These are phyloP conservation scores for Coccinonectria pachysandricola DNA, from an alignment of 2,329 filamentous ascomycete genomes.

Conservation along the genomic window DNA sequence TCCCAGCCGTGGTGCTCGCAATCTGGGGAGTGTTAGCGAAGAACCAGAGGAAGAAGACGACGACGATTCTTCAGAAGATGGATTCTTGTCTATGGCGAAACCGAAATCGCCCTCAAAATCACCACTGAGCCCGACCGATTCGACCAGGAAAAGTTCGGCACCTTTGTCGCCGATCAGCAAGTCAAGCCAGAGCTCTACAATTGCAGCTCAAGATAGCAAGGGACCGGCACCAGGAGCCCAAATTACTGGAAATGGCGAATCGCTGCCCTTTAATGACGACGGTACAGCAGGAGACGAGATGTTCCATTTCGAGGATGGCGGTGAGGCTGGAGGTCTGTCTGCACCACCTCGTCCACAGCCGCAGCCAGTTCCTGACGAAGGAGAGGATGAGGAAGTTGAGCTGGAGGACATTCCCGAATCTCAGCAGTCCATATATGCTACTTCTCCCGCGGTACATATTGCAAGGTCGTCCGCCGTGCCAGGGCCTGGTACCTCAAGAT, in stretches of 20 bases:
- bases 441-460: conserved; percentile 35
- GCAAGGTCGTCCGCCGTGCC: conserved; percentile 17
- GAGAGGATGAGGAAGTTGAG: conserved; percentile 25
- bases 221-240: no score
- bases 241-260: no score
- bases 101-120: no score
- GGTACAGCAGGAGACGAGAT: conserved; percentile 28
- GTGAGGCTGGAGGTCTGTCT: conserved; percentile 27
- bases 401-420: conserved; percentile 11
- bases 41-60: conserved; percentile 17
- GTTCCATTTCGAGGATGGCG: conserved; percentile 35
- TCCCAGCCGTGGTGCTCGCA: conserved; percentile 10
- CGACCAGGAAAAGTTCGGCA: conserved; percentile 16
- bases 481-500: conserved; percentile 22
- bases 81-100: conserved; percentile 31
- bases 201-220: conserved; percentile 4
- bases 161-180: conserved; percentile 8
- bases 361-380: conserved; percentile 17
- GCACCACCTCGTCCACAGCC: conserved; percentile 18
- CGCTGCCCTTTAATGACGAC: conserved; percentile 5
- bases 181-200: no score
- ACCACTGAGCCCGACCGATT: no score
- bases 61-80: conserved; percentile 29
- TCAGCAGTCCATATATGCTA: conserved; percentile 27
- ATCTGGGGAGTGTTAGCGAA: conserved; percentile 17